These are phyloP conservation scores for Dillenia turbinata DNA, from an alignment of 164 flowering plant species.

Conservation along the genomic window DNA sequence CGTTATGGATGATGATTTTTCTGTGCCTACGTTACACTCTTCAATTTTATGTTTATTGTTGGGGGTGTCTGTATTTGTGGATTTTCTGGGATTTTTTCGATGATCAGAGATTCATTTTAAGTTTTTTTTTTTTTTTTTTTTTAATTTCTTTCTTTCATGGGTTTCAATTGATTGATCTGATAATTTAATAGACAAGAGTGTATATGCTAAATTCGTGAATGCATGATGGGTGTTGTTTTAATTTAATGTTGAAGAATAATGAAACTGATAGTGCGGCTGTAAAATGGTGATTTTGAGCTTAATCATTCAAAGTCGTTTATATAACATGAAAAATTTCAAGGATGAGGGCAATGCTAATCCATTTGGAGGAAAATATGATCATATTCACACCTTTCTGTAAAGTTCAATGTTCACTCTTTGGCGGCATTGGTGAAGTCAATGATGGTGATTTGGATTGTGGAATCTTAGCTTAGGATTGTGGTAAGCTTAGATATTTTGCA, in stretches of 20 bases:
- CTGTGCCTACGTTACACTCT: no score
- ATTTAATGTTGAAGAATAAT: neutral
- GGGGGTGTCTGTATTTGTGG: neutral
- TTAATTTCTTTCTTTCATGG: no score
- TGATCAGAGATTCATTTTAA: neutral
- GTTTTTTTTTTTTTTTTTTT: no score
- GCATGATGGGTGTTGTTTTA: neutral
- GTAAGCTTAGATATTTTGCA: no score
- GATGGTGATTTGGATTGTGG: no score
- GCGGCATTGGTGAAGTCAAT: neutral
- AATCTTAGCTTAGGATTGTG: no score
- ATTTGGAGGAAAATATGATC: no score
- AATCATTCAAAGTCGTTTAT: neutral
- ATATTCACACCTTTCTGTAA: no score
- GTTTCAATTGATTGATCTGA: neutral
- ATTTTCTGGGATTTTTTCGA: neutral
- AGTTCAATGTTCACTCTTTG: neutral
- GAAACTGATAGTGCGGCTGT: neutral
- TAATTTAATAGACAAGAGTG: neutral
- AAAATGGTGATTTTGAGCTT: neutral
- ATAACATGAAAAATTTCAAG: no score
- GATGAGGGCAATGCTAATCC: no score
- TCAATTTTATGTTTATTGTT: neutral
- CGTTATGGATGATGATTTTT: no score
- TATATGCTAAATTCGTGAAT: neutral